Base-by-base conservation (phyloP, 2,329 filamentous ascomycete genomes). In the Fonsecaea pedrosoi region DNA sequence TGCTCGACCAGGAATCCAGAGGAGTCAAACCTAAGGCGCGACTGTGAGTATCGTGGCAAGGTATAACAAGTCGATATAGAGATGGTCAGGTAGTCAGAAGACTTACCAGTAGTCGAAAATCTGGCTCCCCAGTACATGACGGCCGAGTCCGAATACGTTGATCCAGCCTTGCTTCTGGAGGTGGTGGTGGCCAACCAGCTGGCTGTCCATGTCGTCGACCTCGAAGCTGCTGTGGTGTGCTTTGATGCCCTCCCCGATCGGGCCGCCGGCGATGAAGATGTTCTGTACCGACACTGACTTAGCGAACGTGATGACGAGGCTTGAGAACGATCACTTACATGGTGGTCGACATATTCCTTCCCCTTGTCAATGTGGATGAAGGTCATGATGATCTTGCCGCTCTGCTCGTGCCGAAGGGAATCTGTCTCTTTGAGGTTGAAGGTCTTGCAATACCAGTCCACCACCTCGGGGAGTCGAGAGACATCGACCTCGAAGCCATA, bases 171-270 rank as follows among this genome's bases (percentile, higher is more conserved):
- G 85, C 69, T 86, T 78, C 1, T 81, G 81, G 68, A 92, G 78
- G 86, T 88, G 90, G 72, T 90, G 84, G 77, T 92, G 90, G 0
- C 89, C 90, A 4, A 92, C 79, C 37, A 86, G 81, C 79, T 92
- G 89, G 4, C 86, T 85, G 74, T 92, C 89, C 71, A 89, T 90
- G 75, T 92, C 88, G 72, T 90, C 85, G 3, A 90, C 88, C 77
- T 92, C 89, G 70, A 89, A 92, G 2, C 83, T 86, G n/a, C 84
- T 85, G 77, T 92, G 90, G 74, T 91, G 89, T 1, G 90, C 84
- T 74, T 89, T 32, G 30, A 86, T 0, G 71, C 18, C 4, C 3
- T 15, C n/a, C 30, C 30, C 30, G 4, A 32, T 32, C 30, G 30
- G 30, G 30, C 30, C 30, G 30, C 30, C 30, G 6, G 30, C 30